A percentile compares a stretch with the other conserved stretches of the same genome.
Conservation (phyloP, 1,139 yeast genomes). For the Suhomyces choctaworum region DNA sequence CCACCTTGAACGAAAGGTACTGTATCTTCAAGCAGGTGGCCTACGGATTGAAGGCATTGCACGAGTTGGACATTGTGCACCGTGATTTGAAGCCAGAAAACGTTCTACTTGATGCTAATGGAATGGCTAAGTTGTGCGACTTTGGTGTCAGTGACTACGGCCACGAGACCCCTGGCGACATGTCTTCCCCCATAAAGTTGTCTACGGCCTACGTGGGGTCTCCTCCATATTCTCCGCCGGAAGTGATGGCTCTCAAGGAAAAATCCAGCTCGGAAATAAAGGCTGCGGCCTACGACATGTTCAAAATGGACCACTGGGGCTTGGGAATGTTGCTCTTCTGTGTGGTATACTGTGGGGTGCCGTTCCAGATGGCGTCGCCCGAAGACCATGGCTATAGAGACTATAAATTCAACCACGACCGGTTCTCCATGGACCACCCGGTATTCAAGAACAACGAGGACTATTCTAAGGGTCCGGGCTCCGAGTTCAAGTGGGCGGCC, state of each 20-base stretch:
- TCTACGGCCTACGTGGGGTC: conserved; percentile 65
- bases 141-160: conserved; percentile 74
- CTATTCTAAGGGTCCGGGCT: conserved; percentile 58
- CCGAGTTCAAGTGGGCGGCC: conserved; percentile 64
- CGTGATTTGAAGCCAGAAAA: conserved; percentile 71
- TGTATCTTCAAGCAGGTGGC: conserved; percentile 63
- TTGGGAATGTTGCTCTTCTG: conserved; percentile 67
- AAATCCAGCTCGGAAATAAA: conserved; percentile 36
- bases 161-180: conserved; percentile 56
- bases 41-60: conserved; percentile 54
- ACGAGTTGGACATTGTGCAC: conserved; percentile 59
- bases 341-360: conserved; percentile 57
- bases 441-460: conserved; percentile 52
- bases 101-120: conserved; percentile 53
- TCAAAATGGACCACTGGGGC: conserved; percentile 72
- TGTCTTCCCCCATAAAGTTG: conserved; percentile 45
- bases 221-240: conserved; percentile 81
- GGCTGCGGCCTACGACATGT: conserved; percentile 60
- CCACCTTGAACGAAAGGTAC: conserved; percentile 49
- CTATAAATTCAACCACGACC: conserved; percentile 52
- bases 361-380: conserved; percentile 55
- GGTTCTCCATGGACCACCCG: conserved; percentile 52
- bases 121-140: conserved; percentile 70
- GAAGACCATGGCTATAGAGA: conserved; percentile 59
- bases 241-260: conserved; percentile 58